Percentiles rank a stretch among this genome's conserved stretches.
These are phyloP conservation scores for Panaeolus cyanescens DNA, from an alignment of 768 basidiomycete genomes.

Conservation along the genomic window DNA sequence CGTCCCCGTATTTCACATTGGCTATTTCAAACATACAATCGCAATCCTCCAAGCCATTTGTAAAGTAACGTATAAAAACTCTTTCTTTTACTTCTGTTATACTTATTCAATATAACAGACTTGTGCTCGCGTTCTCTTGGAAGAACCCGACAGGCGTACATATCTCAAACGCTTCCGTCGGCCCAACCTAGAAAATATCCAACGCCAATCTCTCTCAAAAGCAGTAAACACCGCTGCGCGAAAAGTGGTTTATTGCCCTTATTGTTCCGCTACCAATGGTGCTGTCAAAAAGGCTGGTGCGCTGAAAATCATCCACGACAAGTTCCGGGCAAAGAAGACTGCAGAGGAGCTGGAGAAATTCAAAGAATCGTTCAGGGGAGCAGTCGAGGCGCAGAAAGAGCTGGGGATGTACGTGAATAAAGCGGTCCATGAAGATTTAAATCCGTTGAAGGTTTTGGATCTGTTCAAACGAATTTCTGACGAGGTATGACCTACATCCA, in stretches of 20 bases:
- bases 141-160: slow-evolving; percentile 80
- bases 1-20: slow-evolving; percentile 97
- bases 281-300: slow-evolving; percentile 95
- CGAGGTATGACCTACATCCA: slow-evolving; percentile 68
- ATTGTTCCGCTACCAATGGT: slow-evolving; percentile 93
- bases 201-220: slow-evolving; percentile 80
- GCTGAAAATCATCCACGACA: slow-evolving; percentile 96
- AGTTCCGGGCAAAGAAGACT: slow-evolving; percentile 93
- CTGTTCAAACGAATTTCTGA: slow-evolving; percentile 91
- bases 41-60: slow-evolving; percentile 94
- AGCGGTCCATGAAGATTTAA: slow-evolving; percentile 89
- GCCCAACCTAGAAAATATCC: slow-evolving; percentile 89
- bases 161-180: slow-evolving; percentile 91
- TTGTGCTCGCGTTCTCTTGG: slow-evolving; percentile 89
- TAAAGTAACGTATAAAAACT: slow-evolving; percentile 60
- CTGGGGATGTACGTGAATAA: slow-evolving; percentile 83
- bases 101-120: slow-evolving; percentile 45
- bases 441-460: slow-evolving; percentile 91
- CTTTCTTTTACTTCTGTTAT: not conserved
- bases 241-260: slow-evolving; percentile 89
- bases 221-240: slow-evolving; percentile 84
- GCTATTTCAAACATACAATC: slow-evolving; percentile 96
- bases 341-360: slow-evolving; percentile 87
- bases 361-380: slow-evolving; percentile 78
- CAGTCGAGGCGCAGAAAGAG: slow-evolving; percentile 87